These are phyloP conservation scores for Gossypium lobatum DNA, from an alignment of 441 rosid genomes.

Conservation along the genomic window DNA sequence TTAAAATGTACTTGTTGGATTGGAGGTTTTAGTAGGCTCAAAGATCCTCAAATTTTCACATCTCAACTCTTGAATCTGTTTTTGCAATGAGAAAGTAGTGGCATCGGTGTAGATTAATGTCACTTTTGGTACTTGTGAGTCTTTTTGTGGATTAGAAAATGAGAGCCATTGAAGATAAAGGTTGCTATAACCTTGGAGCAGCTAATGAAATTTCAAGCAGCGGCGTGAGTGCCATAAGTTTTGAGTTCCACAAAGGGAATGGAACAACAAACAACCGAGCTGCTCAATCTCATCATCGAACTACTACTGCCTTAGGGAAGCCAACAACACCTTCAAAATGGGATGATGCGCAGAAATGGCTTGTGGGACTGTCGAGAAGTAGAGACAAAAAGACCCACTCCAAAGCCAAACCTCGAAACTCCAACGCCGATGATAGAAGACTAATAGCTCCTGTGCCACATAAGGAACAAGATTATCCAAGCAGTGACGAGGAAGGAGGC, in stretches of 20 bases:
- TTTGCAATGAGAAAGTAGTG: not conserved
- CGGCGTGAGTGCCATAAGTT: constrained; percentile 25
- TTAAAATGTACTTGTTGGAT: not conserved
- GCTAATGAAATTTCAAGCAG: constrained; percentile 48
- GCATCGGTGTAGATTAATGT: constrained; percentile 5
- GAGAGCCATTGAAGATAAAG: constrained; percentile 79
- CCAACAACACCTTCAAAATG: constrained; percentile 73
- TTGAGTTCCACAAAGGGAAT: constrained; percentile 73
- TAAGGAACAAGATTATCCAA: constrained; percentile 52
- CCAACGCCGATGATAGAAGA: constrained; percentile 82
- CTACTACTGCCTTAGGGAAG: constrained; percentile 54
- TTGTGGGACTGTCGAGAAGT: constrained; percentile 55
- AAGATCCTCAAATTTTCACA: not conserved
- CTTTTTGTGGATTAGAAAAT: constrained; percentile 27
- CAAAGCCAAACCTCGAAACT: constrained; percentile 60
- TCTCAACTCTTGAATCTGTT: not conserved
- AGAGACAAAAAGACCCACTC: constrained; percentile 29
- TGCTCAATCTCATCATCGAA: constrained; percentile 51
- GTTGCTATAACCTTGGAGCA: constrained; percentile 49
- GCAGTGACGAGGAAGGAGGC: constrained; percentile 43
- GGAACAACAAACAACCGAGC: constrained; percentile 32
- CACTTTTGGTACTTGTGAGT: not conserved
- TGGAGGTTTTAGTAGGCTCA: not conserved
- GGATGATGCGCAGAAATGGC: constrained; percentile 99
- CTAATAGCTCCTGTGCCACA: constrained; percentile 78